A percentile compares a stretch with the other conserved stretches of the same genome.
These are phyloP conservation scores for Pseudonitzschia multiseries DNA, from an alignment of 108 stramenopile genomes.

Conservation along the genomic window DNA sequence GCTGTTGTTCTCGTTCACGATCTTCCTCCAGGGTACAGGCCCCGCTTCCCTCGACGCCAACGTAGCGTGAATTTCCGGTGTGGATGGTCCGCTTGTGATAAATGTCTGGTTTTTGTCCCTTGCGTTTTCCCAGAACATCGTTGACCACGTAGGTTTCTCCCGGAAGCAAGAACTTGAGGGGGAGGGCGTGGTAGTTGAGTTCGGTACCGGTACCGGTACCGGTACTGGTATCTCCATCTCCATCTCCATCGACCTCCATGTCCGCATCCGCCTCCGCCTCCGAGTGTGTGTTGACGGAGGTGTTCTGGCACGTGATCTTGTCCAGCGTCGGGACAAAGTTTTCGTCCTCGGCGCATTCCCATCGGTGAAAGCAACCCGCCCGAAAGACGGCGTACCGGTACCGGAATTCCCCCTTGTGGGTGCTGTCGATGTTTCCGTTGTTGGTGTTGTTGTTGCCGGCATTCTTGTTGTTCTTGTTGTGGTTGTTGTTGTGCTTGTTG, in stretches of 20 bases:
- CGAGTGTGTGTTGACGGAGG: conserved; percentile 18
- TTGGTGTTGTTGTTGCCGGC: background rate
- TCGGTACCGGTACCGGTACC: background rate
- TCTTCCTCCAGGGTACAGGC: background rate
- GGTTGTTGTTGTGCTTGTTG: background rate
- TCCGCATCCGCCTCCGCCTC: background rate
- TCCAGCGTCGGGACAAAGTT: background rate
- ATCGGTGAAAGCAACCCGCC: conserved; percentile 68
- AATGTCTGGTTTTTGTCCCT: conserved; percentile 54
- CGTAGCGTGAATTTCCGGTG: background rate
- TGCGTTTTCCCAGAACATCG: conserved; percentile 65
- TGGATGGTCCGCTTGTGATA: conserved; percentile 52
- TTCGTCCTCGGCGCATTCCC: conserved; percentile 57
- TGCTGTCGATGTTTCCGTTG: background rate
- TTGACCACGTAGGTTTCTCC: conserved; percentile 73
- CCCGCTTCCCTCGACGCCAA: conserved; percentile 12
- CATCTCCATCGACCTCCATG: background rate
- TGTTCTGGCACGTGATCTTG: background rate
- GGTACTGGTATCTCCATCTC: no score
- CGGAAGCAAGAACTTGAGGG: conserved; percentile 55
- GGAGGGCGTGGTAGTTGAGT: conserved; percentile 45
- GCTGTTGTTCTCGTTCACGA: background rate
- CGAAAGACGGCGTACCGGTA: conserved; percentile 77
- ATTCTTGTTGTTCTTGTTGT: conserved; percentile 16
- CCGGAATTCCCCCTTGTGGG: conserved; percentile 22